Evolutionary conservation across 345 rosid species (phyloP).

Genomic region (Camelina hispida): DNA sequence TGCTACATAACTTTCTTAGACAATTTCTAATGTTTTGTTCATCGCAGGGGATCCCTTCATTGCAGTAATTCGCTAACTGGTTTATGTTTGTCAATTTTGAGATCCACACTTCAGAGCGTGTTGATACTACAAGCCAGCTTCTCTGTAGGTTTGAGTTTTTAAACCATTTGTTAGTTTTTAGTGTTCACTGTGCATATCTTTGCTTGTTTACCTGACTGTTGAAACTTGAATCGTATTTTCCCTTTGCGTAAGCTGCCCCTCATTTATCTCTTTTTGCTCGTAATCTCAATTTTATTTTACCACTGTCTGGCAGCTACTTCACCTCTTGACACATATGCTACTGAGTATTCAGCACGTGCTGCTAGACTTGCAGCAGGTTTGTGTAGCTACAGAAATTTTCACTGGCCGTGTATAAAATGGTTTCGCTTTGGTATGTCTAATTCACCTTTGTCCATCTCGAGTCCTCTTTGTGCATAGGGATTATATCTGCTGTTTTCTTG

Average conservation of each 20-base stretch:
- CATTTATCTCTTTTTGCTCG: constrained; percentile 10
- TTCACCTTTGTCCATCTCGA: too few relatives aligned
- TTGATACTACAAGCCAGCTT: constrained; percentile 70
- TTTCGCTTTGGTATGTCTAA: too few relatives aligned
- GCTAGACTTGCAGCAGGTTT: too few relatives aligned
- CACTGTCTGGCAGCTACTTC: constrained; percentile 73
- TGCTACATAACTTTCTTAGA: constrained; percentile 23
- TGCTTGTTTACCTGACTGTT: constrained; percentile 7
- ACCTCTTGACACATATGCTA: constrained; percentile 96
- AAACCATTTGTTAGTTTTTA: constrained; percentile 9
- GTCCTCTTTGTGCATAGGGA: too few relatives aligned
- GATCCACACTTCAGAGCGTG: constrained; percentile 86
- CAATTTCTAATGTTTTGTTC: constrained; percentile 8
- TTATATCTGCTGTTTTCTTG: too few relatives aligned
- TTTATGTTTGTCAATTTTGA: constrained; percentile 44
- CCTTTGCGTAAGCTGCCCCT: constrained; percentile 10
- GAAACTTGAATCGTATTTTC: constrained; percentile 2
- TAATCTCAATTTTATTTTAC: neutral
- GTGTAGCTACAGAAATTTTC: too few relatives aligned
- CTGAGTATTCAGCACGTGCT: constrained; percentile 95
- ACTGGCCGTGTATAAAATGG: too few relatives aligned
- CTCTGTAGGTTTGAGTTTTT: constrained; percentile 64
- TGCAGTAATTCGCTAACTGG: constrained; percentile 28
- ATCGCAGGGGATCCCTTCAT: neutral
- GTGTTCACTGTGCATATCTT: constrained; percentile 14